These are phyloP conservation scores for Fusarium kyushuense DNA, from an alignment of 2,329 filamentous ascomycete species.

Conservation along the genomic window DNA sequence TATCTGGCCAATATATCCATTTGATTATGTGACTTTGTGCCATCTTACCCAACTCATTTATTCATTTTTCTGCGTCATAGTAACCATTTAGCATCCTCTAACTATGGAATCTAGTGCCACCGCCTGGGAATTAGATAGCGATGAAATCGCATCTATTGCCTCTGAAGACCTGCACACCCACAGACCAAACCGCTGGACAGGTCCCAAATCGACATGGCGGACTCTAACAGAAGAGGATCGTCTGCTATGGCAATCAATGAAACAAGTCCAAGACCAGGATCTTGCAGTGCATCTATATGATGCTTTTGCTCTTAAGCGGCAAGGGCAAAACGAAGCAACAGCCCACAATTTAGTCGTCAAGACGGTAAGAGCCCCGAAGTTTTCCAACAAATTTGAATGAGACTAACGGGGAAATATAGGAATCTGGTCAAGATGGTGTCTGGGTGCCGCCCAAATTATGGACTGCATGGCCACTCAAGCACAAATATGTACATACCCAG, in stretches of 20 bases:
- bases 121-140: slow-evolving; percentile 60
- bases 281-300: slow-evolving; percentile 84
- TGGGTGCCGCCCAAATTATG: slow-evolving; percentile 72
- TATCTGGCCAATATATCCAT: background rate
- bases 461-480: slow-evolving; percentile 86
- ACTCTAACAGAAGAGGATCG: slow-evolving; percentile 71
- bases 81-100: background rate
- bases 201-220: slow-evolving; percentile 75
- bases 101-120: slow-evolving; percentile 42
- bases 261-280: slow-evolving; percentile 73
- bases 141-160: slow-evolving; percentile 60
- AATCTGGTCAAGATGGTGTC: slow-evolving; percentile 48
- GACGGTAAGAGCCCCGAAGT: slow-evolving; percentile 40
- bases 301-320: slow-evolving; percentile 73
- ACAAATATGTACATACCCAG: slow-evolving; percentile 69
- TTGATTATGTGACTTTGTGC: background rate
- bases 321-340: slow-evolving; percentile 44
- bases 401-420: slow-evolving; percentile 39
- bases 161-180: slow-evolving; percentile 61
- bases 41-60: background rate
- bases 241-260: slow-evolving; percentile 71
- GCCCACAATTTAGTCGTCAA: slow-evolving; percentile 48
- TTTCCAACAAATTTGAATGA: background rate
- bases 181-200: slow-evolving; percentile 80
- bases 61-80: background rate